phyloP scores from a whole-genome alignment of 768 basidiomycete genomes.

The Trametopsis cervina region DNA sequence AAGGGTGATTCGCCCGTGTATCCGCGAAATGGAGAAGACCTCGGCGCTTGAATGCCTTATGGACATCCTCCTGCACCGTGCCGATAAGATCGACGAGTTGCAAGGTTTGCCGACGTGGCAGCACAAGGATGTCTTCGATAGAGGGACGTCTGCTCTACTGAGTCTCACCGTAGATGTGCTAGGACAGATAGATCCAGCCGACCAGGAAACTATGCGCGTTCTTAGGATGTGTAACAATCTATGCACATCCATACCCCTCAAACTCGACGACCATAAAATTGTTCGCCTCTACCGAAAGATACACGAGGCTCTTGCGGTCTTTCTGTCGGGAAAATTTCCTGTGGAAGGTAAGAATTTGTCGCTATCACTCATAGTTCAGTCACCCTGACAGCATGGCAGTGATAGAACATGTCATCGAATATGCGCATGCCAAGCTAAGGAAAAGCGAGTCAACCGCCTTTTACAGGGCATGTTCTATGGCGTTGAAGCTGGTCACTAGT shows the following conservation, averaged over 20 bases:
- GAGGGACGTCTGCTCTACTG: constrained; percentile 5
- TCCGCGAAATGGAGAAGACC: constrained; percentile 6
- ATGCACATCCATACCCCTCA: constrained; percentile 13
- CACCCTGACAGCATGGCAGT: too few relatives aligned
- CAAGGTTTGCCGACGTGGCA: constrained; percentile 12
- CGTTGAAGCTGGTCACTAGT: too few relatives aligned
- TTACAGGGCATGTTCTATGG: too few relatives aligned
- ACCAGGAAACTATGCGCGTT: background rate
- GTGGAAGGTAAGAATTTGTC: too few relatives aligned
- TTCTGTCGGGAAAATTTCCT: background rate
- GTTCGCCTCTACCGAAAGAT: constrained; percentile 7
- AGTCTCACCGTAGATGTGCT: constrained; percentile 12
- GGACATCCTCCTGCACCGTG: constrained; percentile 12
- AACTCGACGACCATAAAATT: constrained; percentile 7
- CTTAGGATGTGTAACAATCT: constrained; percentile 2
- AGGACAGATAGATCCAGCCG: background rate
- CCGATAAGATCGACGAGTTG: background rate
- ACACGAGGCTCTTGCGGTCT: background rate
- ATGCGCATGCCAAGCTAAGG: too few relatives aligned
- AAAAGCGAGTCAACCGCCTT: too few relatives aligned
- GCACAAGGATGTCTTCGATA: constrained; percentile 5
- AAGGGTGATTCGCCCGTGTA: constrained; percentile 10
- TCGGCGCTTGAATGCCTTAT: constrained; percentile 8
- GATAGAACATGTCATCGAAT: too few relatives aligned
- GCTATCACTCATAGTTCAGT: too few relatives aligned